These are phyloP conservation scores for Blastobotrys peoriensis DNA, from an alignment of 805 yeast genomes.

Conservation along the genomic window DNA sequence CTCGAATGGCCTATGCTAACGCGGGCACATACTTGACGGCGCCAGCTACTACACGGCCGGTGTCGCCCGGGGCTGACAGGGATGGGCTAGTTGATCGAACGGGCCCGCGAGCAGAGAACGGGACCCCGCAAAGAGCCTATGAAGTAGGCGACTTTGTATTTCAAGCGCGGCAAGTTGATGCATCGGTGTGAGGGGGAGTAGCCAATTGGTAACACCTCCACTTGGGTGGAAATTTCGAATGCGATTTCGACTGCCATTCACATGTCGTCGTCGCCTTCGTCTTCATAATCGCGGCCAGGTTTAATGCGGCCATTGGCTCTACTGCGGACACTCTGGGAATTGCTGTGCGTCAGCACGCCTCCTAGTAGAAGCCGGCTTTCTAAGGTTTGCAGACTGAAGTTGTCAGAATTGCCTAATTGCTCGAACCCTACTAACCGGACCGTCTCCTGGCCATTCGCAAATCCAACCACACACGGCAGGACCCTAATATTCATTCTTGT, in stretches of 20 bases:
- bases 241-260: too few relatives aligned
- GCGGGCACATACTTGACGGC: neutral
- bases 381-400: slow-evolving; percentile 42
- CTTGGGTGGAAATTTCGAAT: too few relatives aligned
- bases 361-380: slow-evolving; percentile 34
- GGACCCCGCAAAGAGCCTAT: neutral
- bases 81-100: too few relatives aligned
- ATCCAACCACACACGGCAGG: slow-evolving; percentile 64
- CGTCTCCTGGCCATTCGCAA: slow-evolving; percentile 52
- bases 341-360: slow-evolving; percentile 15
- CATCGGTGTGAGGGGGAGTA: too few relatives aligned
- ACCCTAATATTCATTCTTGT: slow-evolving; percentile 56
- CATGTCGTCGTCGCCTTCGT: too few relatives aligned
- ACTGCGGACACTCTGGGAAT: too few relatives aligned
- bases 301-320: too few relatives aligned
- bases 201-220: too few relatives aligned
- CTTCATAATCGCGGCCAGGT: too few relatives aligned
- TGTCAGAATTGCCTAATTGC: slow-evolving; percentile 43
- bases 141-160: neutral
- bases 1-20: neutral
- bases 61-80: too few relatives aligned
- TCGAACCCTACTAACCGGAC: slow-evolving; percentile 66
- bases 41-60: too few relatives aligned
- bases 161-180: neutral
- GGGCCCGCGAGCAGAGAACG: too few relatives aligned